A percentile compares a stretch with the other conserved stretches of the same genome.
These are phyloP conservation scores for Kwoniella mangroviensis DNA, from an alignment of 768 basidiomycete genomes.

Conservation along the genomic window DNA sequence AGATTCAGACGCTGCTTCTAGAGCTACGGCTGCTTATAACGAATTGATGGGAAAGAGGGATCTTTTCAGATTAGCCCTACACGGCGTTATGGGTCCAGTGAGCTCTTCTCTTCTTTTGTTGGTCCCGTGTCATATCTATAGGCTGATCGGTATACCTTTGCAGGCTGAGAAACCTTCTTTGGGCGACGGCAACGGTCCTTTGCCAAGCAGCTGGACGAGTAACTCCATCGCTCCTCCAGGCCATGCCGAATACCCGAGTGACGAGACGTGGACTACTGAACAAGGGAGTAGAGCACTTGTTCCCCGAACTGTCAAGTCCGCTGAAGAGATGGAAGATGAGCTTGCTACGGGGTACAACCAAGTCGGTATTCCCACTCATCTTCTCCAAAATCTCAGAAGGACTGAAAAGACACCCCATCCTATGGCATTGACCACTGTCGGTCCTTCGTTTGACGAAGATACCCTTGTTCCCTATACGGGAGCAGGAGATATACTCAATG, in stretches of 20 bases:
- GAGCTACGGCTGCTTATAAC: not conserved
- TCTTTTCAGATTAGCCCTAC: not conserved
- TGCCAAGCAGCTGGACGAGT: not conserved
- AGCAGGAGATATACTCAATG: not conserved
- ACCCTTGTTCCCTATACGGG: not conserved
- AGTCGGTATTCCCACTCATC: not conserved
- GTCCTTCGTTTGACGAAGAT: not conserved
- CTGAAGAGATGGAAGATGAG: not conserved
- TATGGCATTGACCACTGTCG: not conserved
- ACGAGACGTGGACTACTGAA: not conserved
- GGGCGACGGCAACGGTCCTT: not conserved
- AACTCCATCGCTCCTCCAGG: not conserved
- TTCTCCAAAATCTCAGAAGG: not conserved
- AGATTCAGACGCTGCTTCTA: not conserved
- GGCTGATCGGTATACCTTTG: not conserved
- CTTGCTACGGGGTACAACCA: not conserved
- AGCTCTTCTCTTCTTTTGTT: too few relatives aligned
- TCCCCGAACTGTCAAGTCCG: not conserved
- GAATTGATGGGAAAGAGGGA: not conserved
- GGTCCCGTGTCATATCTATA: too few relatives aligned
- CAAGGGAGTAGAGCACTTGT: not conserved
- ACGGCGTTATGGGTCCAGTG: not conserved
- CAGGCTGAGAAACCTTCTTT: not conserved
- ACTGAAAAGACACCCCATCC: slow-evolving; percentile 5
- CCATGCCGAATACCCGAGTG: slow-evolving; percentile 1